Evolutionary conservation across 768 basidiomycete species (phyloP).

Genomic region (Lactarius vividus): DNA sequence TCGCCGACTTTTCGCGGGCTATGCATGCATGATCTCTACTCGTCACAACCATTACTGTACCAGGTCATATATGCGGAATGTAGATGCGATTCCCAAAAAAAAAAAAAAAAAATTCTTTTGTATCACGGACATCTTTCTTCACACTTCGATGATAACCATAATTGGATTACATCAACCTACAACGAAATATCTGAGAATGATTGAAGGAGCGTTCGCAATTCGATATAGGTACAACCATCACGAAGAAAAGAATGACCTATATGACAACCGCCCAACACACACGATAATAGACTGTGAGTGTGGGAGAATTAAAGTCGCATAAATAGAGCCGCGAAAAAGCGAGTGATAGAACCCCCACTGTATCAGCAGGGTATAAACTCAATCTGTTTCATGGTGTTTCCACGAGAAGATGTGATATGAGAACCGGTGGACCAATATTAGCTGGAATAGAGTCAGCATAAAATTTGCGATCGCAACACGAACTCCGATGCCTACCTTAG

Average conservation of each 20-base stretch:
- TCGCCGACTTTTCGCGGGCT: too few species aligned
- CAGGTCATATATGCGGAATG: too few species aligned
- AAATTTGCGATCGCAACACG: not conserved
- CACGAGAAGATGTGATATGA: not conserved
- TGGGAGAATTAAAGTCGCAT: not conserved
- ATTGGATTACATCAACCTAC: conserved; percentile 1
- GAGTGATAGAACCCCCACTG: not conserved
- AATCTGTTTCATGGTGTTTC: not conserved
- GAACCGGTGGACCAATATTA: not conserved
- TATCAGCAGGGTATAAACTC: not conserved
- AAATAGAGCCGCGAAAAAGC: not conserved
- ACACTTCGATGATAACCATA: not conserved
- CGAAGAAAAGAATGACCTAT: not conserved
- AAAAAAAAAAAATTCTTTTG: too few species aligned
- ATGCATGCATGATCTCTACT: too few species aligned
- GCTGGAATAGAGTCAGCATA: not conserved
- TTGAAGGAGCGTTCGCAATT: not conserved
- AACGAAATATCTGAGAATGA: not conserved
- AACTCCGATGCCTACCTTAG: not conserved
- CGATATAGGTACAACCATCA: conserved; percentile 1
- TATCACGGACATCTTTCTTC: not conserved
- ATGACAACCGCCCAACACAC: not conserved
- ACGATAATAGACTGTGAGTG: not conserved
- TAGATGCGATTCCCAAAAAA: too few species aligned
- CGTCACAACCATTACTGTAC: too few species aligned